Percentiles rank a stretch among this genome's conserved stretches.
These are phyloP conservation scores for Hygrocybe punicea DNA, from an alignment of 768 basidiomycete species.

Conservation along the genomic window DNA sequence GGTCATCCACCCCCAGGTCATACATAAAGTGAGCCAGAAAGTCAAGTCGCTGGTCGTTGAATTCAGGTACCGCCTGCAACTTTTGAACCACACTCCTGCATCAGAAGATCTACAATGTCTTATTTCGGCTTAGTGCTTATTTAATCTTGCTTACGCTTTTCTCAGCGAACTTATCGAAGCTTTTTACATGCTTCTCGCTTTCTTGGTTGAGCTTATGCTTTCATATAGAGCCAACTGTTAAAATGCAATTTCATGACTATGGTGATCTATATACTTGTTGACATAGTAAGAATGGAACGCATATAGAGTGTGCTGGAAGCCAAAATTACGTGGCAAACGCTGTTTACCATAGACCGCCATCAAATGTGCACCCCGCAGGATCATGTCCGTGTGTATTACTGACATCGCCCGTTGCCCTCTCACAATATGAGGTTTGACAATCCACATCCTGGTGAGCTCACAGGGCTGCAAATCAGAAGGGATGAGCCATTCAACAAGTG, in stretches of 20 bases:
- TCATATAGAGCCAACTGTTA: not conserved
- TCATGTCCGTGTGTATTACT: constrained; percentile 28
- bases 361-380: not conserved
- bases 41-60: constrained; percentile 44
- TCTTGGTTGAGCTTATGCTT: not conserved
- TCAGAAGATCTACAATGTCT: no score
- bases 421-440: constrained; percentile 13
- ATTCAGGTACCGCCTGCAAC: constrained; percentile 46
- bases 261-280: constrained; percentile 21
- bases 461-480: constrained; percentile 20
- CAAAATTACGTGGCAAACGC: constrained; percentile 3
- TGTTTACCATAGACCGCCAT: constrained; percentile 5
- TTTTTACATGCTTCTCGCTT: not conserved
- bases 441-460: constrained; percentile 29
- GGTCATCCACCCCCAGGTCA: constrained; percentile 51
- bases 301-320: constrained; percentile 11
- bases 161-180: not conserved
- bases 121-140: not conserved
- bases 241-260: constrained; percentile 8
- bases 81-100: constrained; percentile 45
- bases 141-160: not conserved
- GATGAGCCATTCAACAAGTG: constrained; percentile 33
- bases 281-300: constrained; percentile 18
- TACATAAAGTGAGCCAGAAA: constrained; percentile 62
- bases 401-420: not conserved